These are phyloP conservation scores for Phylloporus sp. DNA, from an alignment of 768 basidiomycete species.

Conservation along the genomic window DNA sequence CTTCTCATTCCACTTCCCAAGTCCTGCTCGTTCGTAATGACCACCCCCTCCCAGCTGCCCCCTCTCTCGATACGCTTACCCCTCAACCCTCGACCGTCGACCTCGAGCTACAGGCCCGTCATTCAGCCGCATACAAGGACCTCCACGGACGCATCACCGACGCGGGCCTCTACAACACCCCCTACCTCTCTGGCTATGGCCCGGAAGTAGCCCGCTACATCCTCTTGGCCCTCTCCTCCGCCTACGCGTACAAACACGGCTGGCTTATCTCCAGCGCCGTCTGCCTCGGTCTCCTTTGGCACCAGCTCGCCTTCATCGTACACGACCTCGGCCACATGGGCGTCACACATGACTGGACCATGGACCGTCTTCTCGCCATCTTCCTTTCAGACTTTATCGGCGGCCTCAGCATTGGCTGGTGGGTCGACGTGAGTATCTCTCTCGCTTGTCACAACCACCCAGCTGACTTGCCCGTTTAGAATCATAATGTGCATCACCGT, in stretches of 20 bases:
- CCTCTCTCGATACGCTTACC: constrained; percentile 41
- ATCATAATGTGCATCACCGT: constrained; percentile 96
- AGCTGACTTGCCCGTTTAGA: constrained; percentile 40
- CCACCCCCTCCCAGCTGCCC: constrained; percentile 32
- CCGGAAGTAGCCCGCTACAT: constrained; percentile 80
- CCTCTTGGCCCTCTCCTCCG: constrained; percentile 54
- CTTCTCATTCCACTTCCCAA: constrained; percentile 41
- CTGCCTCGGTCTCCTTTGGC: constrained; percentile 87
- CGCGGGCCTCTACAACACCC: constrained; percentile 83
- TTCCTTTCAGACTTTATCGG: constrained; percentile 82
- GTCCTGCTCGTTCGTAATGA: constrained; percentile 57
- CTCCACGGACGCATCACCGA: constrained; percentile 70
- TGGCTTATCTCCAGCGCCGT: constrained; percentile 75
- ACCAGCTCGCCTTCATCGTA: constrained; percentile 86
- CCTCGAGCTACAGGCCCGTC: constrained; percentile 54
- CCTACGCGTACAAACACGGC: constrained; percentile 52
- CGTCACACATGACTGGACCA: constrained; percentile 80
- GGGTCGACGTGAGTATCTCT: constrained; percentile 78
- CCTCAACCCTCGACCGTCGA: constrained; percentile 55
- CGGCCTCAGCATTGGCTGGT: constrained; percentile 95
- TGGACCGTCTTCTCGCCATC: constrained; percentile 76
- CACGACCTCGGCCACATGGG: constrained; percentile 97
- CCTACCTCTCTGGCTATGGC: constrained; percentile 82
- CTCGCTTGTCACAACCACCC: constrained; percentile 1
- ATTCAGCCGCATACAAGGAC: constrained; percentile 73